phyloP scores from a whole-genome alignment of 1,284 basidiomycete species.

The Papiliotrema fonsecae region DNA sequence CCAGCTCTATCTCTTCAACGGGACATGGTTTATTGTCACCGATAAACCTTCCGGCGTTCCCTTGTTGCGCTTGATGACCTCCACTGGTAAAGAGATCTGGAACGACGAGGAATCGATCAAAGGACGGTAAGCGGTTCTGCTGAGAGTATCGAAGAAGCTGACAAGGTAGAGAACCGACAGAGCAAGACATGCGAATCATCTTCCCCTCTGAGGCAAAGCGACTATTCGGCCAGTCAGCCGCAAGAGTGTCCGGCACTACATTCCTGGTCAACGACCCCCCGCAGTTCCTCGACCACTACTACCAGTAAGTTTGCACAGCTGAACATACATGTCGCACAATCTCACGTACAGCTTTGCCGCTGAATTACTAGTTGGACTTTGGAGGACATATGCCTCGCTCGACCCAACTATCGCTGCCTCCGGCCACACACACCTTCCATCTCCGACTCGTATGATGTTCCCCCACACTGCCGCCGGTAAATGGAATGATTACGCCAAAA shows the following conservation, averaged over 20 bases:
- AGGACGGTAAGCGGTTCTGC: slow-evolving; percentile 30
- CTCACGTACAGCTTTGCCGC: slow-evolving; percentile 62
- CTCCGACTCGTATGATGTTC: slow-evolving; percentile 68
- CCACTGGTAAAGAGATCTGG: slow-evolving; percentile 49
- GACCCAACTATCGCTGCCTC: slow-evolving; percentile 62
- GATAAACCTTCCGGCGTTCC: slow-evolving; percentile 47
- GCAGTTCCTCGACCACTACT: slow-evolving; percentile 63
- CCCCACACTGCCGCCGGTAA: slow-evolving; percentile 63
- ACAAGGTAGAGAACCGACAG: slow-evolving; percentile 54
- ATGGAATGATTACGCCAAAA: slow-evolving; percentile 77
- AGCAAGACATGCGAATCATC: slow-evolving; percentile 71
- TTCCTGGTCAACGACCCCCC: slow-evolving; percentile 69
- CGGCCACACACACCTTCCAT: slow-evolving; percentile 61
- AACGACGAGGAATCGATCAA: slow-evolving; percentile 49
- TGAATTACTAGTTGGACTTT: slow-evolving; percentile 81
- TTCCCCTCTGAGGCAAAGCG: slow-evolving; percentile 61
- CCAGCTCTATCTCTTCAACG: slow-evolving; percentile 55
- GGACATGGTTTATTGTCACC: slow-evolving; percentile 50
- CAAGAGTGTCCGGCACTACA: slow-evolving; percentile 40
- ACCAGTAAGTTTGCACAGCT: slow-evolving; percentile 29
- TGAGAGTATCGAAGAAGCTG: neutral
- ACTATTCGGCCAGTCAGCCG: slow-evolving; percentile 58
- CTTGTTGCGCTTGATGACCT: slow-evolving; percentile 46
- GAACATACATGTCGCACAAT: neutral
- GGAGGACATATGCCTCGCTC: slow-evolving; percentile 77